Percentiles rank a stretch among this genome's conserved stretches.
Evolutionary conservation across 805 yeast species (phyloP).

Genomic region (Blastobotrys peoriensis): DNA sequence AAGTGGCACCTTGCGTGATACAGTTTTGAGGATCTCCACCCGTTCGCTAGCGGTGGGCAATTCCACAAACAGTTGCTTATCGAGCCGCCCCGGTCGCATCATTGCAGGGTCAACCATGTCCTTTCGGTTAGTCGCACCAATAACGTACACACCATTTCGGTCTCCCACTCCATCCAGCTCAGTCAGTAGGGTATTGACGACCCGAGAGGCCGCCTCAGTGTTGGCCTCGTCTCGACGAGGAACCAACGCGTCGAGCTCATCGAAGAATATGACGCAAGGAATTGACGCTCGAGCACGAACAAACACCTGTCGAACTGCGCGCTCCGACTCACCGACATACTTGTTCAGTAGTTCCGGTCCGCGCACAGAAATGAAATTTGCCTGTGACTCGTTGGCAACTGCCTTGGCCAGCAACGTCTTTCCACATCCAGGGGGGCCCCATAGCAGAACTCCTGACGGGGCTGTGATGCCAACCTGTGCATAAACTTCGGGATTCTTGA

Average conservation of each 20-base stretch:
- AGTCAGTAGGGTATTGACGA: constrained; percentile 88
- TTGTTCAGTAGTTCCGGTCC: constrained; percentile 95
- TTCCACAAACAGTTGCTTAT: constrained; percentile 87
- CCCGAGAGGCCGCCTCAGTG: constrained; percentile 86
- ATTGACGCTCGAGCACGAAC: constrained; percentile 86
- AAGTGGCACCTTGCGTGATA: constrained; percentile 71
- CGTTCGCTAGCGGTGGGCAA: constrained; percentile 77
- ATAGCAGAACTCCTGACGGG: constrained; percentile 92
- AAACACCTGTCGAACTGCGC: constrained; percentile 90
- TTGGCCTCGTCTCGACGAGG: constrained; percentile 87
- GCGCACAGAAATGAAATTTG: constrained; percentile 90
- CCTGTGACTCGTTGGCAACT: constrained; percentile 94
- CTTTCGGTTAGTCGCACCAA: constrained; percentile 96
- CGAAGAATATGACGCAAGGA: constrained; percentile 93
- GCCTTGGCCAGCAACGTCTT: constrained; percentile 94
- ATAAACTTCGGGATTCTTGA: constrained; percentile 83
- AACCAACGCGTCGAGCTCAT: constrained; percentile 92
- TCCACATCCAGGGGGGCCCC: constrained; percentile 99
- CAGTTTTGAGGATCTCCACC: constrained; percentile 72
- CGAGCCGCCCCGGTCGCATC: constrained; percentile 94
- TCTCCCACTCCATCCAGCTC: constrained; percentile 94
- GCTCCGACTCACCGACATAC: constrained; percentile 93
- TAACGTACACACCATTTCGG: constrained; percentile 85
- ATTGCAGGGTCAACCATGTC: constrained; percentile 98
- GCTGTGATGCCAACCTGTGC: constrained; percentile 90